These are phyloP conservation scores for Coemansia brasiliensis DNA, from an alignment of 192 early-diverging fungal species.

Conservation along the genomic window DNA sequence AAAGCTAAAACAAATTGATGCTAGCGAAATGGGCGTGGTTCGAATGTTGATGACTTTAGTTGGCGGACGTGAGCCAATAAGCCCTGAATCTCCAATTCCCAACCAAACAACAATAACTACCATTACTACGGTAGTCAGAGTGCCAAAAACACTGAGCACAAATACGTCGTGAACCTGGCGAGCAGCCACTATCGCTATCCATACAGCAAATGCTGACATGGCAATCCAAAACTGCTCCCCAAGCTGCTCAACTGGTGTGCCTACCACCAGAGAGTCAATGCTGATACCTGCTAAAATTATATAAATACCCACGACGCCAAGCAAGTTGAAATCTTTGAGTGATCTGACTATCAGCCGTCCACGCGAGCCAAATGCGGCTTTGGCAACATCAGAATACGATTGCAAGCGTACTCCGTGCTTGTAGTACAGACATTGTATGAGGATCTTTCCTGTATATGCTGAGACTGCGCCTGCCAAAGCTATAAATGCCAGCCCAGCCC, in stretches of 20 bases:
- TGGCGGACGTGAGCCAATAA: conserved; percentile 20
- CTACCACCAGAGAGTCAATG: conserved; percentile 58
- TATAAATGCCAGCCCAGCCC: conserved; percentile 72
- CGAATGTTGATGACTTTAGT: conserved; percentile 32
- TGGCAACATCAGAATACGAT: conserved; percentile 68
- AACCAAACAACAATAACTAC: conserved; percentile 67
- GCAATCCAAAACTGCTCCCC: conserved; percentile 64
- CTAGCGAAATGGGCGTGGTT: conserved; percentile 71
- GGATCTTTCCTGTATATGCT: conserved; percentile 68
- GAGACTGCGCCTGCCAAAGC: conserved; percentile 69
- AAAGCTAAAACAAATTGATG: conserved; percentile 80
- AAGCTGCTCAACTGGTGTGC: conserved; percentile 39
- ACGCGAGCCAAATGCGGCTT: conserved; percentile 67
- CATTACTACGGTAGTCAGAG: conserved; percentile 68
- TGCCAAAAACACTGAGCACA: conserved; percentile 73
- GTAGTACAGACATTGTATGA: conserved; percentile 74
- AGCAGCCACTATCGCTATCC: conserved; percentile 72
- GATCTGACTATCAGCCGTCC: conserved; percentile 60
- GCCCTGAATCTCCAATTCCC: conserved; percentile 30
- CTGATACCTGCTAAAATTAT: conserved; percentile 77
- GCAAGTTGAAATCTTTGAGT: conserved; percentile 62
- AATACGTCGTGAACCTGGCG: conserved; percentile 81
- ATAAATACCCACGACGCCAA: conserved; percentile 71
- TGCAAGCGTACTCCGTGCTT: conserved; percentile 60
- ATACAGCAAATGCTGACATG: conserved; percentile 60